Conservation (phyloP, 169 alveolate genomes). For the Eimeria acervulina region DNA sequence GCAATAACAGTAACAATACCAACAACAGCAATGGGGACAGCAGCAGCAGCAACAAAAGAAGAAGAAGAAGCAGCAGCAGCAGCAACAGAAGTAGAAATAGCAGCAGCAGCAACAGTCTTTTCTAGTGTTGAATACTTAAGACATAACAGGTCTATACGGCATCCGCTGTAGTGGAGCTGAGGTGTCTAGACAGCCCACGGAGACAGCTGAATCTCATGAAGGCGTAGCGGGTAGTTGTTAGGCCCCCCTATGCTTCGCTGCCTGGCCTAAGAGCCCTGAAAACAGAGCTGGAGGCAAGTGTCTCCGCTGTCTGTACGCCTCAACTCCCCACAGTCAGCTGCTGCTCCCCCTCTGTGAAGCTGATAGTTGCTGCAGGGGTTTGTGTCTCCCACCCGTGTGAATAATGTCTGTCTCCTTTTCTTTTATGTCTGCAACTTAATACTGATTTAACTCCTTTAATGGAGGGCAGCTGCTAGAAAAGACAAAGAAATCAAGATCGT, state of each 20-base stretch:
- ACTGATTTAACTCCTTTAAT: not conserved
- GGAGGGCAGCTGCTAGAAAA: slow-evolving; percentile 10
- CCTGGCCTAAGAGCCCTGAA: not conserved
- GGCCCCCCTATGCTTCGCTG: not conserved
- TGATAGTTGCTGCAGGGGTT: not conserved
- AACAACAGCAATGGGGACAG: not conserved
- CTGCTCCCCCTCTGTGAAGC: not conserved
- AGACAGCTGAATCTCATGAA: not conserved
- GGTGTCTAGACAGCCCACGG: not conserved
- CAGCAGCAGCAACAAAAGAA: not conserved
- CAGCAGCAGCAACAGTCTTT: not conserved
- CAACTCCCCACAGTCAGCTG: not conserved
- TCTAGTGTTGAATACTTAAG: not conserved
- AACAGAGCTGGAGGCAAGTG: not conserved
- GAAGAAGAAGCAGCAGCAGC: not conserved
- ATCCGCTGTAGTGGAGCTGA: not conserved
- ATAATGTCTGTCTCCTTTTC: not conserved
- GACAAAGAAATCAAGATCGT: slow-evolving; percentile 1
- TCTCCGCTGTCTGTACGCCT: not conserved
- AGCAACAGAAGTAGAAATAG: not conserved
- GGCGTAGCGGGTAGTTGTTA: not conserved
- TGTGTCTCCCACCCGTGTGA: no score
- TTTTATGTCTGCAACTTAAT: no score
- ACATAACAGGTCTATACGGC: not conserved
- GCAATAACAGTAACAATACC: not conserved